Evolutionary conservation across 1,139 yeast species (phyloP).

Genomic region (Suhomyces chickasaworum): DNA sequence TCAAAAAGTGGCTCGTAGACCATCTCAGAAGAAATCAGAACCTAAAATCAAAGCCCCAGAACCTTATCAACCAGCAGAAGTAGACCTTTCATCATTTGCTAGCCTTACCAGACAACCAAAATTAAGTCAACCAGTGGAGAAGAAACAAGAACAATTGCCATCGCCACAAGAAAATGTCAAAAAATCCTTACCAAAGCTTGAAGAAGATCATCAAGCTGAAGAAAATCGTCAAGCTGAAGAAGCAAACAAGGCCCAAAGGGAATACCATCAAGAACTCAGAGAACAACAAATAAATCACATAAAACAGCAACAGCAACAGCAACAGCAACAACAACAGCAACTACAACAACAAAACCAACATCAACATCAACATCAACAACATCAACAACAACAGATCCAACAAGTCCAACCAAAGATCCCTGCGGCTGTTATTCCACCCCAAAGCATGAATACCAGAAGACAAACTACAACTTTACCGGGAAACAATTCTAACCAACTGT

Average conservation of each 20-base stretch:
- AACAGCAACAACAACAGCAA: conserved; percentile 5
- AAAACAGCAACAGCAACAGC: conserved; percentile 9
- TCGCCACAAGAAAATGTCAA: conserved; percentile 1
- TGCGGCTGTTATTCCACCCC: conserved; percentile 32
- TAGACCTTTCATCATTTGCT: conserved; percentile 51
- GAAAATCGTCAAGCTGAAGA: conserved; percentile 10
- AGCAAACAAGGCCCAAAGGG: conserved; percentile 6
- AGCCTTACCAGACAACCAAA: conserved; percentile 51
- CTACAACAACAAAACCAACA: conserved; percentile 7
- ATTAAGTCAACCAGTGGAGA: conserved; percentile 6
- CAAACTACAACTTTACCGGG: conserved; percentile 15
- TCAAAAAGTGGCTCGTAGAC: conserved; percentile 17
- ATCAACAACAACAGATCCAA: conserved; percentile 6
- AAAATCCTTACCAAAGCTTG: conserved; percentile 12
- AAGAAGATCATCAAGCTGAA: conserved; percentile 13
- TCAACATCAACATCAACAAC: conserved; percentile 13
- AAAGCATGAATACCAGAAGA: conserved; percentile 25
- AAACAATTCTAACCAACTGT: conserved; percentile 5
- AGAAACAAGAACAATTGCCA: conserved; percentile 2
- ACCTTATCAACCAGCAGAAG: conserved; percentile 58
- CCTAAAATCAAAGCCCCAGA: conserved; percentile 19
- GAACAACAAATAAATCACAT: conserved; percentile 7
- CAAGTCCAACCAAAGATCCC: conserved; percentile 17
- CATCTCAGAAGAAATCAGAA: conserved; percentile 17
- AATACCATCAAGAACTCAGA: conserved; percentile 8